Evolutionary conservation across 345 rosid genomes (phyloP).

Genomic region (Citrus inodora): DNA sequence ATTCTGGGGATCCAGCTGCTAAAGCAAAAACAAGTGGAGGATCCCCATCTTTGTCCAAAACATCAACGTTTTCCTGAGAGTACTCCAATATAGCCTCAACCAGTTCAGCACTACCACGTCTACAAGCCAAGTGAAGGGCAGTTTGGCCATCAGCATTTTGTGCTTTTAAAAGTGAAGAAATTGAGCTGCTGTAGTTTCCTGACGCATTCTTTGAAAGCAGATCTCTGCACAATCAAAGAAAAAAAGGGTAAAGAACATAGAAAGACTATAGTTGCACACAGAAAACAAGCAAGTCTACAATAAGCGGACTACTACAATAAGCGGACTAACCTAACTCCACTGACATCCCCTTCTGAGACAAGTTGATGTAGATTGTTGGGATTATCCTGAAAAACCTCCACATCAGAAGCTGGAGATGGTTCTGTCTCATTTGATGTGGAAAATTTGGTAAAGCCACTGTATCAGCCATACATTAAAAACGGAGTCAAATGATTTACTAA

Average conservation of each 20-base stretch:
- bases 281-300: slow-evolving; percentile 8
- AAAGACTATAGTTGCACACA: slow-evolving; percentile 15
- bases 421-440: slow-evolving; percentile 56
- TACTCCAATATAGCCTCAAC: slow-evolving; percentile 75
- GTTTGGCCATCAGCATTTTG: slow-evolving; percentile 93
- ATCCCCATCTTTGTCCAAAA: slow-evolving; percentile 91
- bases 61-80: slow-evolving; percentile 69
- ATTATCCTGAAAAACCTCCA: slow-evolving; percentile 51
- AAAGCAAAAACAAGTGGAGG: slow-evolving; percentile 99
- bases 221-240: slow-evolving; percentile 47
- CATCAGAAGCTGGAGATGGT: slow-evolving; percentile 41
- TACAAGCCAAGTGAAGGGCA: slow-evolving; percentile 94
- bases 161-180: slow-evolving; percentile 67
- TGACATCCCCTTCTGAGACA: slow-evolving; percentile 68
- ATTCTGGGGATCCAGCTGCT: slow-evolving; percentile 96
- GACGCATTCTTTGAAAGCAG: slow-evolving; percentile 72
- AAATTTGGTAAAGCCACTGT: slow-evolving; percentile 53
- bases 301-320: slow-evolving; percentile 25
- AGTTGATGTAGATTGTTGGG: slow-evolving; percentile 66
- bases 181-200: slow-evolving; percentile 43
- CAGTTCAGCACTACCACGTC: slow-evolving; percentile 88
- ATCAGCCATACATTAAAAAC: slow-evolving; percentile 16
- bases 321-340: slow-evolving; percentile 75
- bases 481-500: slow-evolving; percentile 2
- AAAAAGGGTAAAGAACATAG: neutral